These are phyloP conservation scores for Blumeria graminis DNA, from an alignment of 2,329 filamentous ascomycete species.

Conservation along the genomic window DNA sequence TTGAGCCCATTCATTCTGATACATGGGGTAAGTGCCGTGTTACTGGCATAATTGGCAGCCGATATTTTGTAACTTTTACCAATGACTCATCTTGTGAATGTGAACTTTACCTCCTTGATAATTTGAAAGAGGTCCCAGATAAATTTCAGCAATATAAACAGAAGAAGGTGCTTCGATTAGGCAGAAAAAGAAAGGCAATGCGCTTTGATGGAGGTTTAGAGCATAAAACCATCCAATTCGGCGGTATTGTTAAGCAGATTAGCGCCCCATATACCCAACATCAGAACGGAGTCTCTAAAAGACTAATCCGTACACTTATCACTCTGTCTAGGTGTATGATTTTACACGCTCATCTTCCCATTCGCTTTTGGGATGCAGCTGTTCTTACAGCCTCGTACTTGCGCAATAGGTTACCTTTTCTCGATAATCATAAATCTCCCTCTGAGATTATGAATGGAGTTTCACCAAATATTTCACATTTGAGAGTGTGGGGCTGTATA, in stretches of 20 bases:
- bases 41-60: not conserved
- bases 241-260: not conserved
- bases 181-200: not conserved
- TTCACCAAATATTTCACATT: not conserved
- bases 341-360: not conserved
- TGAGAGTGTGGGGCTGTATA: not conserved
- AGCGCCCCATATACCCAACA: not conserved
- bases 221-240: not conserved
- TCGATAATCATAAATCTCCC: not conserved
- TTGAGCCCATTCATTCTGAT: not conserved
- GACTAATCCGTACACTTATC: not conserved
- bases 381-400: not conserved
- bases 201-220: not conserved
- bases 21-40: not conserved
- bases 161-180: not conserved
- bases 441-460: not conserved
- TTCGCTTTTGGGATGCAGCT: not conserved
- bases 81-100: not conserved
- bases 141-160: not conserved
- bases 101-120: not conserved
- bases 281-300: not conserved
- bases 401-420: not conserved
- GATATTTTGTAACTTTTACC: not conserved
- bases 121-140: not conserved
- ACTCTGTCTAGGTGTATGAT: not conserved